Base-by-base conservation (phyloP, 2,329 filamentous ascomycete genomes). In the Sporothrix variecibatus region DNA sequence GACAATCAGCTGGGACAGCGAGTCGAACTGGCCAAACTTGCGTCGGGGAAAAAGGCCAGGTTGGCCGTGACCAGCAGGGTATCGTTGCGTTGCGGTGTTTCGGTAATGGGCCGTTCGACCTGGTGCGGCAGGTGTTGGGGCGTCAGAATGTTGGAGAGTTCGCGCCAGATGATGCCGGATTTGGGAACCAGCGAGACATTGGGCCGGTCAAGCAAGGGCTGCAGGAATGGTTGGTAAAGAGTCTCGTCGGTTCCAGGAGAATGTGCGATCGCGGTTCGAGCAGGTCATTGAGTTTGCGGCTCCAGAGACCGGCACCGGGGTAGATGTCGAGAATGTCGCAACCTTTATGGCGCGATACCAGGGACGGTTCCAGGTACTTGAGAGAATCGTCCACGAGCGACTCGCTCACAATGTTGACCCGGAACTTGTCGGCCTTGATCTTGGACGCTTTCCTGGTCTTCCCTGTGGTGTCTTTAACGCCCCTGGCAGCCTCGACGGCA, bases 281-380 rank as follows among this genome's bases (percentile, higher is more conserved):
- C 64, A 88, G 84, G 0, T 93, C 86, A 80, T 97, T 90, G 0
- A 98, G 85, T 78, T 92, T 93, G 38, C 85, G 65, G 46, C 95
- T 97, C 89, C 92, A 96, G 2, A 97, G 72, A 9, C 94, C 94
- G 0, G 84, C 84, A 17, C 94, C 94, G 0, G 95, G 95, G 81
- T 95, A 94, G 73, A 97, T 85, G 80, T 98, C 95, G 78, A 99
- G 85, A 62, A 98, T 87, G 78, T 97, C 94, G 82, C 95, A 94
- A 72, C 93, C 93, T 69, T 86, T 84, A 81, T 96, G 91, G 62
- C 89, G 88, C 46, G 89, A 84, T 23, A 40, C 12, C 0, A 98
- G 86, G 2, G 90, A 90, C 0, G 88, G 87, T 2, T 88, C 89
- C n/a, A 97, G 83, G 75, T 93, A 93, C 7, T 88, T 80, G 64